These are phyloP conservation scores for Dendrobium huoshanense DNA, from an alignment of 106 monocot genomes.

Conservation along the genomic window DNA sequence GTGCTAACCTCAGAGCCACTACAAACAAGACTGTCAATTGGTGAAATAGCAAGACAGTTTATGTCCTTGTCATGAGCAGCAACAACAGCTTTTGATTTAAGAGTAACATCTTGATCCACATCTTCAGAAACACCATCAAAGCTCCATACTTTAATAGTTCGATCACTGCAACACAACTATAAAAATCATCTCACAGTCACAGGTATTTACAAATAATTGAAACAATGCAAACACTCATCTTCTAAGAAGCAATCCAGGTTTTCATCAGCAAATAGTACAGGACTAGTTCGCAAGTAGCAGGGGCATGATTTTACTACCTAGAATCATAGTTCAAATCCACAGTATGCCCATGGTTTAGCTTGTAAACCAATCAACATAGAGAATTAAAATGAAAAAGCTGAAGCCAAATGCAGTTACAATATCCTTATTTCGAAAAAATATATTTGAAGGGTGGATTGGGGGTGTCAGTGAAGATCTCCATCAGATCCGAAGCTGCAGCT, in stretches of 20 bases:
- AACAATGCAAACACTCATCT: background rate
- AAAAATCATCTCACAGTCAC: background rate
- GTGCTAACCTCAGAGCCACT: slow-evolving; percentile 85
- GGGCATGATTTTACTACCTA: background rate
- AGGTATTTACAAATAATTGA: background rate
- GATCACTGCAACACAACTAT: slow-evolving; percentile 43
- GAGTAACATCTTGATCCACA: slow-evolving; percentile 27
- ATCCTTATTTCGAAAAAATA: too few species aligned
- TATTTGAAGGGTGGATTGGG: too few species aligned
- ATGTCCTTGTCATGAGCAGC: slow-evolving; percentile 98
- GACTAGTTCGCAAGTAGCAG: background rate
- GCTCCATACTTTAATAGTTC: slow-evolving; percentile 82
- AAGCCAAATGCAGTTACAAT: too few species aligned
- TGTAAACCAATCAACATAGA: too few species aligned
- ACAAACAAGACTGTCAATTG: slow-evolving; percentile 83
- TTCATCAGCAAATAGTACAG: too few species aligned
- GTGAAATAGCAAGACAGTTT: slow-evolving; percentile 83
- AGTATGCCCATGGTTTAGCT: background rate
- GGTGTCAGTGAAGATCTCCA: too few species aligned
- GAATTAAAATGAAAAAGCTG: too few species aligned
- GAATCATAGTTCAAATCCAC: background rate
- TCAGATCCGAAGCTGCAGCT: too few species aligned
- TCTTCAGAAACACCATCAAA: slow-evolving; percentile 45
- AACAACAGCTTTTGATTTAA: slow-evolving; percentile 81
- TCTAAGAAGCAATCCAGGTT: background rate